Evolutionary conservation across 1,284 basidiomycete genomes (phyloP).

Genomic region (Apiotrichum gamsii): DNA sequence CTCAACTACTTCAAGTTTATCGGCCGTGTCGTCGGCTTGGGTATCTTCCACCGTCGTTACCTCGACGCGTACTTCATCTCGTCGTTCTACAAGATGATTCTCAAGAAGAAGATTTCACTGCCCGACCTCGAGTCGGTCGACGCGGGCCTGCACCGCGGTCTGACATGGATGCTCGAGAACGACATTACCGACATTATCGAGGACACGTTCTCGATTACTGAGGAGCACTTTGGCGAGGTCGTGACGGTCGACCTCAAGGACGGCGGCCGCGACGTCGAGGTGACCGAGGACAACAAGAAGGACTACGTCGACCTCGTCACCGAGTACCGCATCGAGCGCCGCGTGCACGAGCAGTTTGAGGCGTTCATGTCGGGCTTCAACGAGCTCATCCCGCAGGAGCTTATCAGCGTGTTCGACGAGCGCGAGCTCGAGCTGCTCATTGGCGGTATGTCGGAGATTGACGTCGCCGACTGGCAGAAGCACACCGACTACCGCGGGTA

Average conservation of each 20-base stretch:
- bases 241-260: constrained; percentile 89
- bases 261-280: constrained; percentile 72
- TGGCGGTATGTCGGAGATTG: constrained; percentile 98
- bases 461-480: constrained; percentile 61
- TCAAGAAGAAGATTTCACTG: constrained; percentile 76
- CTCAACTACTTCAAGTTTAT: constrained; percentile 99
- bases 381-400: constrained; percentile 89
- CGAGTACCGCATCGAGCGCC: constrained; percentile 85
- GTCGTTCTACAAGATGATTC: constrained; percentile 98
- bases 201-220: constrained; percentile 88
- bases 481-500: constrained; percentile 58
- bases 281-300: constrained; percentile 98
- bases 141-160: constrained; percentile 79
- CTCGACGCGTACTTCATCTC: constrained; percentile 98
- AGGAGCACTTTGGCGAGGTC: constrained; percentile 96
- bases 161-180: constrained; percentile 98
- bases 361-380: constrained; percentile 94
- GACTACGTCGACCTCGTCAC: constrained; percentile 95
- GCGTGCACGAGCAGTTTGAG: constrained; percentile 91
- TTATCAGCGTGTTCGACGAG: constrained; percentile 97
- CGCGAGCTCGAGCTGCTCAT: constrained; percentile 93
- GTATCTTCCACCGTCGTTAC: constrained; percentile 98
- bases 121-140: constrained; percentile 88
- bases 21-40: constrained; percentile 84
- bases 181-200: constrained; percentile 91